Evolutionary conservation across 768 basidiomycete species (phyloP).

Genomic region (Lentinula detonsa): DNA sequence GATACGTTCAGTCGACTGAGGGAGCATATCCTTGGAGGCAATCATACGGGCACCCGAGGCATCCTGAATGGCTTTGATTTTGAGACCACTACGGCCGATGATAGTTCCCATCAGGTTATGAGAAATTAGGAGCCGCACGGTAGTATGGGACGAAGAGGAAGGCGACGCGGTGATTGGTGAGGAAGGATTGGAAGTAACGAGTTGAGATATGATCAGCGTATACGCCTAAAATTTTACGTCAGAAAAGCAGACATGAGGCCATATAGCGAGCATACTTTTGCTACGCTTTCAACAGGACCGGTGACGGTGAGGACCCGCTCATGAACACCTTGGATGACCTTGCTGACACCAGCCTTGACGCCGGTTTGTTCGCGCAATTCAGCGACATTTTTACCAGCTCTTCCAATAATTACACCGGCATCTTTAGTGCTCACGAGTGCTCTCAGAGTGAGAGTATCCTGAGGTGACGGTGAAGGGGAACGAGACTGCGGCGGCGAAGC

Average conservation of each 20-base stretch:
- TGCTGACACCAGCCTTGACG: conserved; percentile 98
- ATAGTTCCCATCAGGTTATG: conserved; percentile 99
- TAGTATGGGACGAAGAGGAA: conserved; percentile 67
- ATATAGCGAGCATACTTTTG: conserved; percentile 55
- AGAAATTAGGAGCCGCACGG: conserved; percentile 94
- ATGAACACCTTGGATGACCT: conserved; percentile 95
- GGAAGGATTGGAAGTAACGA: conserved; percentile 76
- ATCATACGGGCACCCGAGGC: conserved; percentile 95
- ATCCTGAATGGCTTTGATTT: conserved; percentile 99
- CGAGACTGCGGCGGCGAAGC: conserved; percentile 63
- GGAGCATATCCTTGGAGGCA: conserved; percentile 97
- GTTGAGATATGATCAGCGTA: conserved; percentile 88
- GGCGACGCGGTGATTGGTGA: conserved; percentile 64
- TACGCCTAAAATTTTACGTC: conserved; percentile 60
- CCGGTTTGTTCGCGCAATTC: conserved; percentile 93
- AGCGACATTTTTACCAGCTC: conserved; percentile 95
- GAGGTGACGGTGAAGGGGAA: conserved; percentile 64
- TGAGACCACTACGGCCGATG: conserved; percentile 92
- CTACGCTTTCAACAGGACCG: conserved; percentile 87
- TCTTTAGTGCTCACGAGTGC: conserved; percentile 97
- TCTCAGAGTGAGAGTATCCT: conserved; percentile 82
- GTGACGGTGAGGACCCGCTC: conserved; percentile 95
- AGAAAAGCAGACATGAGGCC: conserved; percentile 11
- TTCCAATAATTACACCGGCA: conserved; percentile 95
- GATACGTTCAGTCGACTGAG: conserved; percentile 97